Evolutionary conservation across 768 basidiomycete species (phyloP), one percentile per base, ranked within the genome.

Genomic region (Saitozyma sp.): DNA sequence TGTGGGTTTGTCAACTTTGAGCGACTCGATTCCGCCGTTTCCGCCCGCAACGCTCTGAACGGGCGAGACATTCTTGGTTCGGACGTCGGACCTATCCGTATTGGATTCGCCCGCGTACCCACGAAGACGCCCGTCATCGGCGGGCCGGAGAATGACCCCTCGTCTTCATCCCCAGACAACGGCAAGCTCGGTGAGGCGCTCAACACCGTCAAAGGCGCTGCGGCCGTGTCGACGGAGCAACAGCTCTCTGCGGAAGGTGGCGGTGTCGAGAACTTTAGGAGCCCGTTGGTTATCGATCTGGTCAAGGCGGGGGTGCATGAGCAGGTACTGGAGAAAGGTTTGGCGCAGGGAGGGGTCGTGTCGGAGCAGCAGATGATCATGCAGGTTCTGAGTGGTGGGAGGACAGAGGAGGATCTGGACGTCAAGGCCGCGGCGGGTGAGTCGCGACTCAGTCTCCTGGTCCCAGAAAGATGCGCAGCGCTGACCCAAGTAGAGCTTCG

Each of bases 311-410:
- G 78, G n/a, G 76, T 79, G 0, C 74, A 74, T 42, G 76, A 75
- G 41, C 71, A 75, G 46, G 71, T 77, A 14, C 43, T 73, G 8
- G 66, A 70, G 46, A 71, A 70, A 50, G 71, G 70, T 6, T 50
- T 71, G 48, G 84, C 87, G 9, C 86, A 87, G 6, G 74, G 68
- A 50, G 71, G 72, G 6, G 86, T 94, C 13, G 70, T 75, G 58
- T 93, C 91, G 3, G 95, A 98, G 80, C 91, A 93, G 76, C 94
- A 97, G 80, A 91, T 96, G 89, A 89, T 99, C 66, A 89, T 98
- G 89, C 86, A 88, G 74, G 92, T 97, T 78, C 84, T 99, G 17
- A 88, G 89, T 73, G 86, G 83, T 37, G 89, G 92, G 43, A 84
- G 85, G 62, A 77, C 82, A 1, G 90, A 93, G 64, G 87, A 90